phyloP scores from a whole-genome alignment of 768 basidiomycete genomes.

The Boletus rubropictus region DNA sequence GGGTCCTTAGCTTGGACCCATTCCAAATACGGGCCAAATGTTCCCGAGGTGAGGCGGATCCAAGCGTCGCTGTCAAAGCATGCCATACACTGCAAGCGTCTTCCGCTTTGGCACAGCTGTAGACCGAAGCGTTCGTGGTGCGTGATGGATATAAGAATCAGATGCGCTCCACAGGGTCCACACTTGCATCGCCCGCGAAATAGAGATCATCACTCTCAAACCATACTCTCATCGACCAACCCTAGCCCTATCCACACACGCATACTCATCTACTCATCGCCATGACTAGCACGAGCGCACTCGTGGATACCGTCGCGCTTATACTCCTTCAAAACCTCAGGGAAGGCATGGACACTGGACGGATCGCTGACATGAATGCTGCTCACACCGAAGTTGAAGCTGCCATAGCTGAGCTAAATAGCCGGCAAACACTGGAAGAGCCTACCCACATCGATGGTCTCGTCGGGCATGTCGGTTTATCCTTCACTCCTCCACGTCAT shows the following conservation, averaged over 20 bases:
- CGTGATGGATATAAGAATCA: slow-evolving; percentile 10
- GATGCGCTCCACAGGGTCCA: slow-evolving; percentile 1
- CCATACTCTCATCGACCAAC: background rate
- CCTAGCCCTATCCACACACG: background rate
- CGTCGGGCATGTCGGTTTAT: slow-evolving; percentile 2
- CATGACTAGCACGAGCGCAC: slow-evolving; percentile 4
- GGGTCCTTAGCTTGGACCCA: slow-evolving; percentile 1
- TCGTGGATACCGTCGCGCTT: slow-evolving; percentile 1
- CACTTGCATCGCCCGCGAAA: background rate
- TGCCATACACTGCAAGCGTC: slow-evolving; percentile 11
- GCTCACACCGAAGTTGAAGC: slow-evolving; percentile 9
- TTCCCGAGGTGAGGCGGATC: slow-evolving; percentile 12
- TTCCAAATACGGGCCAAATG: slow-evolving; percentile 1
- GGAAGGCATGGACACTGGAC: slow-evolving; percentile 9
- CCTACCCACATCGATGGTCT: background rate
- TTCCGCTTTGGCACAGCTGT: slow-evolving; percentile 14
- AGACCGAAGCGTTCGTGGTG: slow-evolving; percentile 1
- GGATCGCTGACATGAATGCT: slow-evolving; percentile 1
- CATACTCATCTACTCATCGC: background rate
- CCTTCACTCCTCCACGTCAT: background rate
- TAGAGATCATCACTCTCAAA: background rate
- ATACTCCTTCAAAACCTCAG: slow-evolving; percentile 9
- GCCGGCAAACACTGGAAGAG: background rate
- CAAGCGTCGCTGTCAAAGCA: slow-evolving; percentile 11
- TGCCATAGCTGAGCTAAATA: slow-evolving; percentile 8